Percentiles rank a stretch among this genome's conserved stretches.
These are phyloP conservation scores for Aspergillus melleus DNA, from an alignment of 2,329 filamentous ascomycete genomes.

Conservation along the genomic window DNA sequence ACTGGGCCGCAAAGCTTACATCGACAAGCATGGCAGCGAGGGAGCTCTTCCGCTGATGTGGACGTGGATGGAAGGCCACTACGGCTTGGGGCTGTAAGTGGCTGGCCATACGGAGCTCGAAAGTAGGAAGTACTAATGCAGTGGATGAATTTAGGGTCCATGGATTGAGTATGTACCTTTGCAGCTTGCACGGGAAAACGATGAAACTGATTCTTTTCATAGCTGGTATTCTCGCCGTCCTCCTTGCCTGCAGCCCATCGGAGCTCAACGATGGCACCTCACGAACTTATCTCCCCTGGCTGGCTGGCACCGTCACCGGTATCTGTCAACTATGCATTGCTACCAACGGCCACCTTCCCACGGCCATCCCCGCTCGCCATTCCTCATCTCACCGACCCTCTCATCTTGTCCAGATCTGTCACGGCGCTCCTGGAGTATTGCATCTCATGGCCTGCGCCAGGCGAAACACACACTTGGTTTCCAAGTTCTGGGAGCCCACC, in stretches of 20 bases:
- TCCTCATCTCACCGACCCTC: slow-evolving; percentile 19
- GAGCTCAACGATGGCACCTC: slow-evolving; percentile 27
- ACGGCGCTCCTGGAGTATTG: slow-evolving; percentile 41
- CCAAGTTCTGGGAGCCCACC: slow-evolving; percentile 35
- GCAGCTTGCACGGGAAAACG: neutral
- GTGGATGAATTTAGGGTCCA: slow-evolving; percentile 25
- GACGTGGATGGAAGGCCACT: slow-evolving; percentile 38
- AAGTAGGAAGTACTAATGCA: neutral
- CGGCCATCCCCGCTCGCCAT: slow-evolving; percentile 31
- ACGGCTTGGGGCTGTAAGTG: slow-evolving; percentile 41
- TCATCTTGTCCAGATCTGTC: slow-evolving; percentile 43
- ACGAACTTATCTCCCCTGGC: slow-evolving; percentile 28
- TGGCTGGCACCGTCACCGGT: slow-evolving; percentile 38
- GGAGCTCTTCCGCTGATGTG: slow-evolving; percentile 43
- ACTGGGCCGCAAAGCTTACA: slow-evolving; percentile 31
- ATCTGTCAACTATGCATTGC: slow-evolving; percentile 38
- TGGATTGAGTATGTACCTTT: slow-evolving; percentile 23
- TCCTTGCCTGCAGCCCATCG: slow-evolving; percentile 35
- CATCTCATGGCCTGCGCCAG: slow-evolving; percentile 36
- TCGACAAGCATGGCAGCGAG: slow-evolving; percentile 29
- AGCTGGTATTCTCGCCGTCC: slow-evolving; percentile 39
- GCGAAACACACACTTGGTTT: slow-evolving; percentile 26
- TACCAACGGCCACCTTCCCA: slow-evolving; percentile 40
- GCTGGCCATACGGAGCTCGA: neutral
- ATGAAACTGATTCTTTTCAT: neutral